Conservation (phyloP, 768 basidiomycete genomes). For the Cubamyces lactineus region DNA sequence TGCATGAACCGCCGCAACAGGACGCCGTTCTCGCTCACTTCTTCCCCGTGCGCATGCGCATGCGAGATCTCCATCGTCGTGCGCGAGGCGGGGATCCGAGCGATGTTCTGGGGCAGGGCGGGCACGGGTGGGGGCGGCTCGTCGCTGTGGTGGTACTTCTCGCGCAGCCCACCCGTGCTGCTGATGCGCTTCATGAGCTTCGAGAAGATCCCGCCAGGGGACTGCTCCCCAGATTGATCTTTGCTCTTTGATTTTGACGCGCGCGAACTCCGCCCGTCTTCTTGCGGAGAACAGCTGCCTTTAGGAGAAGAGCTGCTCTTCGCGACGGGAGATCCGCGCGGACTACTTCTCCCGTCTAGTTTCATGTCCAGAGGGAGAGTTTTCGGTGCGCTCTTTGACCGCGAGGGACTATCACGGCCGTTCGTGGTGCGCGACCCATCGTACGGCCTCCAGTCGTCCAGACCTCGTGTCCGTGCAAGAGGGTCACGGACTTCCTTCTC, state of each 20-base stretch:
- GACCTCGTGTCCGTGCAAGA: not conserved
- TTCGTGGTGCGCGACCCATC: slow-evolving; percentile 14
- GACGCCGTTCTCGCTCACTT: slow-evolving; percentile 22
- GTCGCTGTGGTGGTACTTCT: slow-evolving; percentile 44
- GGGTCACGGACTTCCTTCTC: slow-evolving; percentile 17
- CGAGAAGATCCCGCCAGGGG: slow-evolving; percentile 53
- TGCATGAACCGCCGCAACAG: slow-evolving; percentile 30
- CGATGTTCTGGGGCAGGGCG: slow-evolving; percentile 46
- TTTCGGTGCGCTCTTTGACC: not conserved
- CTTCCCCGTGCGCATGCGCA: slow-evolving; percentile 15
- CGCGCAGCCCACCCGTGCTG: slow-evolving; percentile 57
- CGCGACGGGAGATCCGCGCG: slow-evolving; percentile 8
- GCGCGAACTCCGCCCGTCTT: slow-evolving; percentile 19
- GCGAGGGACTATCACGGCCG: slow-evolving; percentile 10
- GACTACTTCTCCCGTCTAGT: slow-evolving; percentile 8
- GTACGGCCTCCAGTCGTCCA: slow-evolving; percentile 24
- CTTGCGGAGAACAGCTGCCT: slow-evolving; percentile 12
- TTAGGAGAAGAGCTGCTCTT: slow-evolving; percentile 8
- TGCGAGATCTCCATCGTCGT: slow-evolving; percentile 32
- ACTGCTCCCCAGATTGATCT: slow-evolving; percentile 34
- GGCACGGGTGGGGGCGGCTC: slow-evolving; percentile 59
- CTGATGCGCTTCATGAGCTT: slow-evolving; percentile 73
- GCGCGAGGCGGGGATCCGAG: slow-evolving; percentile 21
- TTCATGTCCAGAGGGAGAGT: slow-evolving; percentile 11
- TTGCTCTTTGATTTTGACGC: slow-evolving; percentile 24